phyloP scores from a whole-genome alignment of 73 alveolate genomes.

The Tetrahymena elliotti region DNA sequence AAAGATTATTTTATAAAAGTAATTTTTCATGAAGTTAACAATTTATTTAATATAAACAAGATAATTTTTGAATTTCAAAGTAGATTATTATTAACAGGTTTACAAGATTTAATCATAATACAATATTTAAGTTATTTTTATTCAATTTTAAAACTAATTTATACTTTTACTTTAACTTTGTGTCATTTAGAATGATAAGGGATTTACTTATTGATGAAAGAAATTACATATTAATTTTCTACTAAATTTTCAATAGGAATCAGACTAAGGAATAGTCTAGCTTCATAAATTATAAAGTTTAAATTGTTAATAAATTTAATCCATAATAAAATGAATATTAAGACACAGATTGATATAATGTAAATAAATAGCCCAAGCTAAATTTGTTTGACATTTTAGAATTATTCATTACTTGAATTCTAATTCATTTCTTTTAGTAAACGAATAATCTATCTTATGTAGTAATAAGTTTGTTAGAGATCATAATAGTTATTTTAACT shows the following conservation, averaged over 20 bases:
- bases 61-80: no score
- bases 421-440: background rate
- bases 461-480: background rate
- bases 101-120: no score
- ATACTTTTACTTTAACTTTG: no score
- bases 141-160: no score
- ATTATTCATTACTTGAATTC: background rate
- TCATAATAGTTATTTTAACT: background rate
- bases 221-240: background rate
- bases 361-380: background rate
- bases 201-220: background rate
- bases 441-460: background rate
- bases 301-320: background rate
- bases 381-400: background rate
- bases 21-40: no score
- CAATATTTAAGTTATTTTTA: no score
- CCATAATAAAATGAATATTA: background rate
- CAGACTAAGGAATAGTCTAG: background rate
- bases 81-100: no score
- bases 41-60: no score
- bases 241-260: background rate
- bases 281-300: background rate
- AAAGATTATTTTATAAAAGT: no score
- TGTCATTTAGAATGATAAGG: background rate
- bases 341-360: background rate